Percentiles rank a stretch among this genome's conserved stretches.
Conservation (phyloP, 1,284 basidiomycete genomes). For the Boletus holoroseus region DNA sequence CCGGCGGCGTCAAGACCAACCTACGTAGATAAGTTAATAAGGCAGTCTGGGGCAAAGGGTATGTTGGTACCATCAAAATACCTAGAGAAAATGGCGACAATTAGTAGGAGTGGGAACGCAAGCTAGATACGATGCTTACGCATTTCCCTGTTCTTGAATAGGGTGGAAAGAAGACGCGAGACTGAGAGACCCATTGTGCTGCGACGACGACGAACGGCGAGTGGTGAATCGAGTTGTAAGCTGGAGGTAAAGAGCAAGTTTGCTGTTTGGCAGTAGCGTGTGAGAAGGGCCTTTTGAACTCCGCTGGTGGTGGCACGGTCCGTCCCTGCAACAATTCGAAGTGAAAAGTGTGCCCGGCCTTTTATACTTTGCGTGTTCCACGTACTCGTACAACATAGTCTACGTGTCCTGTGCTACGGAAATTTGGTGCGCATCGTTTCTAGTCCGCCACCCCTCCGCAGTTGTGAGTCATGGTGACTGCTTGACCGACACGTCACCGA, state of each 20-base stretch:
- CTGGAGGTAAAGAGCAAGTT: constrained; percentile 35
- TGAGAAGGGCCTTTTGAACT: constrained; percentile 35
- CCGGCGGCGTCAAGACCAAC: constrained; percentile 97
- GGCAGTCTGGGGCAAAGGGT: constrained; percentile 11
- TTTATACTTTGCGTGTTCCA: background rate
- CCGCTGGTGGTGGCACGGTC: constrained; percentile 27
- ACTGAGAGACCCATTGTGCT: constrained; percentile 79
- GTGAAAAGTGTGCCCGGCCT: no score
- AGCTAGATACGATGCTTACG: constrained; percentile 55
- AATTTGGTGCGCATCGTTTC: background rate
- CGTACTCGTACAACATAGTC: constrained; percentile 8
- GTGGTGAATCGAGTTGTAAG: constrained; percentile 35
- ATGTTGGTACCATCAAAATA: constrained; percentile 61
- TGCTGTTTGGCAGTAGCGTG: constrained; percentile 33
- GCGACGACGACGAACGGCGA: constrained; percentile 31
- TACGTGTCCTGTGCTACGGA: constrained; percentile 21
- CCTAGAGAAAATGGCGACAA: constrained; percentile 44
- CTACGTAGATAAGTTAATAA: constrained; percentile 35
- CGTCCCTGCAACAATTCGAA: background rate
- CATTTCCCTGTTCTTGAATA: constrained; percentile 99
- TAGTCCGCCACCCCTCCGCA: background rate
- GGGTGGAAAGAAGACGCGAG: constrained; percentile 74
- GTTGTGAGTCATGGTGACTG: background rate
- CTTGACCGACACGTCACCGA: background rate
- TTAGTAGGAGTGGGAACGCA: constrained; percentile 33